These are phyloP conservation scores for Candida morakotiae DNA, from an alignment of 805 yeast genomes.

Conservation along the genomic window DNA sequence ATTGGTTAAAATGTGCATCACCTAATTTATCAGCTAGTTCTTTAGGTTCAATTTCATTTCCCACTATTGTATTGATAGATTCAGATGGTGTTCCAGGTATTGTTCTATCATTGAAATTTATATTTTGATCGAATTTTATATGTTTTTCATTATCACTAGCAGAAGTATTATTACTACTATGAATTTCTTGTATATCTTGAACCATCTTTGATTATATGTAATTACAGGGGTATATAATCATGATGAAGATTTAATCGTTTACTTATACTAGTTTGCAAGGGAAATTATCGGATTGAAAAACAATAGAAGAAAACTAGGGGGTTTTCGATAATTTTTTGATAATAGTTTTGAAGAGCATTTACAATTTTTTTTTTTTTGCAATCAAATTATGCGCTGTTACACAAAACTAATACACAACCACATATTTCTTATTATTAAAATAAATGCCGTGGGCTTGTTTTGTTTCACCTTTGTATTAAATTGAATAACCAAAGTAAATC, in stretches of 20 bases:
- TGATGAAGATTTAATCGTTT: neutral
- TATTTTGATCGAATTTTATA: conserved; percentile 1
- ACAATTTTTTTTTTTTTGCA: conserved; percentile 2
- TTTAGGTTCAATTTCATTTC: neutral
- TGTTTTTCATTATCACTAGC: neutral
- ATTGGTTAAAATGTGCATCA: conserved; percentile 38
- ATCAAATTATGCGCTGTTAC: neutral
- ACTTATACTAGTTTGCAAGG: neutral
- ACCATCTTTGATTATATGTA: neutral
- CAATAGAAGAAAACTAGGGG: neutral
- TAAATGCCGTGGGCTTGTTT: neutral
- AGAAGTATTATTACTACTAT: neutral
- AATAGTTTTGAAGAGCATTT: neutral
- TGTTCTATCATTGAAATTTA: conserved; percentile 2
- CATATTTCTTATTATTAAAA: neutral
- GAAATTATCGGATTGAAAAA: neutral
- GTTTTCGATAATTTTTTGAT: neutral
- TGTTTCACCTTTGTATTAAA: neutral
- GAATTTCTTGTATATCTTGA: conserved; percentile 1
- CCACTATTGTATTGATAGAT: neutral
- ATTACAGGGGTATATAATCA: neutral
- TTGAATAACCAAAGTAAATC: no score
- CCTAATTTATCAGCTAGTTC: conserved; percentile 25
- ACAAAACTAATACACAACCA: conserved; percentile 2
- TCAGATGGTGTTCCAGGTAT: conserved; percentile 6